A percentile compares a stretch with the other conserved stretches of the same genome.
These are phyloP conservation scores for Rusavskia elegans DNA, from an alignment of 495 filamentous ascomycete species.

Conservation along the genomic window DNA sequence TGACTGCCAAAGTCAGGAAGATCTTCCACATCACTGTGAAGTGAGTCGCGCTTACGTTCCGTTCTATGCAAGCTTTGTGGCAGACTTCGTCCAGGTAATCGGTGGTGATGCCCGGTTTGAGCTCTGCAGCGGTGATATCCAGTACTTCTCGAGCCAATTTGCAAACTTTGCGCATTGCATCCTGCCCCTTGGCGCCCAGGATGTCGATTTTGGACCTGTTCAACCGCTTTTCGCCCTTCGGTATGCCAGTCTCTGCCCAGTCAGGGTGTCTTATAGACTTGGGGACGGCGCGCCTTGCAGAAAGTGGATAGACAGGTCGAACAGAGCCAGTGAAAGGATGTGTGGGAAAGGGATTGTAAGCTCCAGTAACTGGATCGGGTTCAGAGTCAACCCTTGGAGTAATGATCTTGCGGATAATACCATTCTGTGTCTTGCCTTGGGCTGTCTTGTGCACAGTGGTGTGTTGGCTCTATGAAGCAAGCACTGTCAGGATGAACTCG, in stretches of 20 bases:
- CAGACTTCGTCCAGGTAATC: conserved; percentile 93
- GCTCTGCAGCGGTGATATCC: conserved; percentile 73
- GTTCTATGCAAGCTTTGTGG: conserved; percentile 86
- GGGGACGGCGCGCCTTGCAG: conserved; percentile 53
- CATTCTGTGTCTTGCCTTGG: no score
- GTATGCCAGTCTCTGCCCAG: conserved; percentile 69
- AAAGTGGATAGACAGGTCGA: conserved; percentile 81
- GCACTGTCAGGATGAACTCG: no score
- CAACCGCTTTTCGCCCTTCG: conserved; percentile 51
- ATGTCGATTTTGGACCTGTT: conserved; percentile 64
- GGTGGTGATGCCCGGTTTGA: conserved; percentile 80
- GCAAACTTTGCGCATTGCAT: conserved; percentile 89
- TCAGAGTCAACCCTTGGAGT: no score
- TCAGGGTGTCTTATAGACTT: conserved; percentile 69
- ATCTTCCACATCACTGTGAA: background rate
- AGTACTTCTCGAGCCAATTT: conserved; percentile 77
- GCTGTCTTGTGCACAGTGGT: no score
- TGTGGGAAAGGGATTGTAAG: no score
- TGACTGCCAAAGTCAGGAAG: conserved; percentile 36
- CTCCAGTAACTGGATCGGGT: no score
- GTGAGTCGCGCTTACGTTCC: conserved; percentile 45
- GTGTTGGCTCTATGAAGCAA: no score
- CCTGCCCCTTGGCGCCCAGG: conserved; percentile 59
- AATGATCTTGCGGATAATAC: no score
- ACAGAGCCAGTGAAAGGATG: conserved; percentile 54